Percentiles rank a stretch among this genome's conserved stretches.
Evolutionary conservation across 768 basidiomycete genomes (phyloP).

Genomic region (Vararia minispora): DNA sequence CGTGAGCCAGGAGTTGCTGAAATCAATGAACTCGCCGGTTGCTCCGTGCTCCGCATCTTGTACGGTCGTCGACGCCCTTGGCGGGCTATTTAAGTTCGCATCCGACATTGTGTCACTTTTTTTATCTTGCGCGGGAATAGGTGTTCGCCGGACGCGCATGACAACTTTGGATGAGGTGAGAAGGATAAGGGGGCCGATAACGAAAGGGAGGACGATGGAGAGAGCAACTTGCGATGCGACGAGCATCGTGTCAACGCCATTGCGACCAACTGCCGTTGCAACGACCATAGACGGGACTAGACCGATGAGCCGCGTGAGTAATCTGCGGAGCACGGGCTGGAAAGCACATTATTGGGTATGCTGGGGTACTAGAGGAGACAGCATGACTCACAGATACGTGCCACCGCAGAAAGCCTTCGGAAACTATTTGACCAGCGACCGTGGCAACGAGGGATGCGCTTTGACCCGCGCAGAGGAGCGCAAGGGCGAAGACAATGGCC

Average conservation of each 20-base stretch:
- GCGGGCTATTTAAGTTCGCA: not conserved
- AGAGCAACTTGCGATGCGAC: conserved; percentile 80
- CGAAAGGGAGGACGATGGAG: conserved; percentile 75
- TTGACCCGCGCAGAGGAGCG: conserved; percentile 78
- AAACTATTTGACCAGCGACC: conserved; percentile 81
- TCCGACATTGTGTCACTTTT: not conserved
- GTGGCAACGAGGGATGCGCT: conserved; percentile 86
- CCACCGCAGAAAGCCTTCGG: conserved; percentile 87
- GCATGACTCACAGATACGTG: conserved; percentile 47
- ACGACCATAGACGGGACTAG: conserved; percentile 77
- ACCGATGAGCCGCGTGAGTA: conserved; percentile 71
- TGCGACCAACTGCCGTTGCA: conserved; percentile 56
- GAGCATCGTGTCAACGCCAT: conserved; percentile 69
- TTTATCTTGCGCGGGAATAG: not conserved
- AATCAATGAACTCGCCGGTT: conserved; percentile 40
- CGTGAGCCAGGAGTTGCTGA: conserved; percentile 45
- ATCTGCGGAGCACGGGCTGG: conserved; percentile 66
- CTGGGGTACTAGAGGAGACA: conserved; percentile 15
- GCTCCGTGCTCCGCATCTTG: conserved; percentile 8
- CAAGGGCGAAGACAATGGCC: conserved; percentile 81
- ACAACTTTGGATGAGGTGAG: conserved; percentile 55
- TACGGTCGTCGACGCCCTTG: not conserved
- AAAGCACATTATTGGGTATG: conserved; percentile 8
- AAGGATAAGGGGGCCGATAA: conserved; percentile 71
- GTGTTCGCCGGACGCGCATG: conserved; percentile 42